These are phyloP conservation scores for Puccinellia tenuiflora DNA, from an alignment of 176 grass and related monocot genomes.

Conservation along the genomic window DNA sequence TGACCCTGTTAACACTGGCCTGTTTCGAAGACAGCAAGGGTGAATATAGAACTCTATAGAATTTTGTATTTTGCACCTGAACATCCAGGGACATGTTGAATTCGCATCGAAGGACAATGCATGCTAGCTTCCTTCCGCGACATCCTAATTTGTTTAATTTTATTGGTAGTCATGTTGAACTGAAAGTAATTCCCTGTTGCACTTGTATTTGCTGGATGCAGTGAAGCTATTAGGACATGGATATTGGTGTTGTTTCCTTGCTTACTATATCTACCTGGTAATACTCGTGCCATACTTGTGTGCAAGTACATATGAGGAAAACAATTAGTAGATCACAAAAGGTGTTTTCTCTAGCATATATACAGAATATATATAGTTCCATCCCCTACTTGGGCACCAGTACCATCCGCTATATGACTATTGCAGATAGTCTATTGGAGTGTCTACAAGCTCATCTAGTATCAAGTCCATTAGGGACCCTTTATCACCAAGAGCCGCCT, in stretches of 20 bases:
- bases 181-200: not conserved
- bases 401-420: too few species aligned
- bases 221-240: not conserved
- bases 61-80: not conserved
- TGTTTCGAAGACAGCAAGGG: not conserved
- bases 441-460: too few species aligned
- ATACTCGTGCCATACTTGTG: not conserved
- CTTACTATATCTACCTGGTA: not conserved
- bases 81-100: not conserved
- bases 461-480: too few species aligned
- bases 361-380: too few species aligned
- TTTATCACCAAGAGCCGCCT: too few species aligned
- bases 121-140: not conserved
- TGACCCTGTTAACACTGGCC: not conserved
- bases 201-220: not conserved
- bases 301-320: not conserved
- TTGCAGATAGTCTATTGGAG: too few species aligned
- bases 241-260: not conserved
- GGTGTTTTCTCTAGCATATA: too few species aligned
- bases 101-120: not conserved
- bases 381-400: too few species aligned
- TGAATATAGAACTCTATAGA: not conserved
- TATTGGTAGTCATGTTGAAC: not conserved
- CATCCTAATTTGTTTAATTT: not conserved
- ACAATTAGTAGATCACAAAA: too few species aligned